These are phyloP conservation scores for Huiozyma naganishii DNA, from an alignment of 805 yeast genomes.

Conservation along the genomic window DNA sequence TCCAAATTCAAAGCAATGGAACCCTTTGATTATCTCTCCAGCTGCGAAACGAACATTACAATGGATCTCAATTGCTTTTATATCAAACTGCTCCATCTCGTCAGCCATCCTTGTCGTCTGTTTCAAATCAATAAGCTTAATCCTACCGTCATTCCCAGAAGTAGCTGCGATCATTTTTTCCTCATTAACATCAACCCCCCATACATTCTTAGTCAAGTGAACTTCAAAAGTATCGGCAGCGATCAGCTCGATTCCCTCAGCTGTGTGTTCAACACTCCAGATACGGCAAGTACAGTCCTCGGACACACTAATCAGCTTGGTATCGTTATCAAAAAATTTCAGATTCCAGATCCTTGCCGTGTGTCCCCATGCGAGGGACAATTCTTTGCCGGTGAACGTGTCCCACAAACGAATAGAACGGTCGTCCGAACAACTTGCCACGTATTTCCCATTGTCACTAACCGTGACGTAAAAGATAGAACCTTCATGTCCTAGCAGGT, in stretches of 20 bases:
- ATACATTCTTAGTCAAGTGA: constrained; percentile 77
- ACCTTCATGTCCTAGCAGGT: constrained; percentile 74
- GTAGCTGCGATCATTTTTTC: constrained; percentile 48
- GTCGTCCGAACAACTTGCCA: constrained; percentile 88
- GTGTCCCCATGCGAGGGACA: constrained; percentile 93
- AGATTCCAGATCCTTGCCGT: constrained; percentile 88
- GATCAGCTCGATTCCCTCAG: constrained; percentile 8
- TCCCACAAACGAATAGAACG: constrained; percentile 76
- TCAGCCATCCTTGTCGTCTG: constrained; percentile 23
- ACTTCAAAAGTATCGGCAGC: constrained; percentile 42
- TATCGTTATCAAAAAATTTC: constrained; percentile 37
- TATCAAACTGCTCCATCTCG: constrained; percentile 19
- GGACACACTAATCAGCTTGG: constrained; percentile 50
- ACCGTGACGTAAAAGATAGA: constrained; percentile 75
- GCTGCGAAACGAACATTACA: constrained; percentile 25
- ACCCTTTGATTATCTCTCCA: constrained; percentile 54
- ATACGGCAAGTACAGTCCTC: constrained; percentile 81
- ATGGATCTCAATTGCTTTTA: constrained; percentile 27
- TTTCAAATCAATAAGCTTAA: constrained; percentile 49
- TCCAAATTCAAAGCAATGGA: constrained; percentile 37
- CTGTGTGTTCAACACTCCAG: constrained; percentile 44
- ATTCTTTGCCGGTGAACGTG: constrained; percentile 40
- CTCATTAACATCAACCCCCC: constrained; percentile 61
- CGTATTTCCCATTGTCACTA: constrained; percentile 41
- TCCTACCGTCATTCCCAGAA: constrained; percentile 90